A percentile compares a stretch with the other conserved stretches of the same genome.
phyloP scores from a whole-genome alignment of 2,329 filamentous ascomycete species.

The Didymella exigua region DNA sequence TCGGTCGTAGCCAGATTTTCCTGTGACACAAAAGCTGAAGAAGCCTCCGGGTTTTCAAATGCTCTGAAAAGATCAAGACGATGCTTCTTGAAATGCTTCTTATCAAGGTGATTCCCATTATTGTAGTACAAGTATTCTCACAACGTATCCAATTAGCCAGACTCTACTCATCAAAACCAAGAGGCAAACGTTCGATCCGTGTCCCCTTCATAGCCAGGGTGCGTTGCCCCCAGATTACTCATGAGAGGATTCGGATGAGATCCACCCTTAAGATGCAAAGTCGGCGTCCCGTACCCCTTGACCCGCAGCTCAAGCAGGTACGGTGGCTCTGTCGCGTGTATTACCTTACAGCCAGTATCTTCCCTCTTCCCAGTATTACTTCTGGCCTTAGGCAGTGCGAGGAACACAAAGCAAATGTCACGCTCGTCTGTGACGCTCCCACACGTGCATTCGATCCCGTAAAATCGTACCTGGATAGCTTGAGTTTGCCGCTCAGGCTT shows the following conservation, averaged over 20 bases:
- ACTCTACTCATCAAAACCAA: neutral
- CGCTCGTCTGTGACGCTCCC: slow-evolving; percentile 17
- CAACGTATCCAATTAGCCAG: too few species aligned
- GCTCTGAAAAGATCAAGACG: neutral
- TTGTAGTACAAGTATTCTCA: too few species aligned
- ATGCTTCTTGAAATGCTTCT: too few species aligned
- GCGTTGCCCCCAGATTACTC: slow-evolving; percentile 12
- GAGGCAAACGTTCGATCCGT: too few species aligned
- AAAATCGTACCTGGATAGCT: slow-evolving; percentile 26
- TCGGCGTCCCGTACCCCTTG: slow-evolving; percentile 25
- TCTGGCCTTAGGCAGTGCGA: slow-evolving; percentile 7
- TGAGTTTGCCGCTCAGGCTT: slow-evolving; percentile 21
- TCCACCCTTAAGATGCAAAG: slow-evolving; percentile 18
- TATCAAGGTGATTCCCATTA: too few species aligned
- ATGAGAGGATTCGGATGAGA: slow-evolving; percentile 31
- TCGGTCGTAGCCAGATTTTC: too few species aligned
- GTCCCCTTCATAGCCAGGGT: too few species aligned
- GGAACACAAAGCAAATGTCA: slow-evolving; percentile 27
- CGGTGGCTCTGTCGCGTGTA: neutral
- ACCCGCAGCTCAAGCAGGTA: slow-evolving; percentile 22
- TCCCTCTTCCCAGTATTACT: neutral
- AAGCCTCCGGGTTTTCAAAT: too few species aligned
- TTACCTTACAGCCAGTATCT: neutral
- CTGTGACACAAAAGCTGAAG: too few species aligned
- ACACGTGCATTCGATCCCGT: slow-evolving; percentile 29